These are phyloP conservation scores for Halenospora varia DNA, from an alignment of 495 filamentous ascomycete genomes.

Conservation along the genomic window DNA sequence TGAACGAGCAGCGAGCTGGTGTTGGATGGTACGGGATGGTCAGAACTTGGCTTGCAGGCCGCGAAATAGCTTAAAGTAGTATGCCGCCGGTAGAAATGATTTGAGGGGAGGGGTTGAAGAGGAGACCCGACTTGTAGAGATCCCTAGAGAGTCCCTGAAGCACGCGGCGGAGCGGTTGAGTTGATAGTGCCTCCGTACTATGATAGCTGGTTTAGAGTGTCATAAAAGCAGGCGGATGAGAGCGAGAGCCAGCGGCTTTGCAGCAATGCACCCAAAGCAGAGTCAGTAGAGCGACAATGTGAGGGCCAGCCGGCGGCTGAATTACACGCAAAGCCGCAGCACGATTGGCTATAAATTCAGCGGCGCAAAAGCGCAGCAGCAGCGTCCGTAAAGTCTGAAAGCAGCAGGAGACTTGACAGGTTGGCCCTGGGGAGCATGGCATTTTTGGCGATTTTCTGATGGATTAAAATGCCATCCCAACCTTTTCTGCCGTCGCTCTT, in stretches of 20 bases:
- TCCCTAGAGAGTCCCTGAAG: neutral
- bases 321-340: neutral
- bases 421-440: no score
- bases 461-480: no score
- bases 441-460: no score
- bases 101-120: neutral
- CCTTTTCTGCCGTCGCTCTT: no score
- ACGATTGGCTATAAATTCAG: neutral
- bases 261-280: no score
- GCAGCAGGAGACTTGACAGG: neutral
- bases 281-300: neutral
- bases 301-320: neutral
- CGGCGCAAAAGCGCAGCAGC: neutral
- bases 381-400: neutral
- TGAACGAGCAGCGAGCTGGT: no score
- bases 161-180: neutral
- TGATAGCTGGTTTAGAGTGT: neutral
- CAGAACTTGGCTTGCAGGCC: neutral
- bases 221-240: neutral
- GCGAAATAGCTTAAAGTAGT: neutral
- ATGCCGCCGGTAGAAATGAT: constrained; percentile 1
- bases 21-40: neutral
- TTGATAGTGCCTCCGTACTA: neutral
- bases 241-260: no score
- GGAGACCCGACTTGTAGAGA: neutral